These are phyloP conservation scores for Diaporthe batatas DNA, from an alignment of 2,329 filamentous ascomycete genomes.

Conservation along the genomic window DNA sequence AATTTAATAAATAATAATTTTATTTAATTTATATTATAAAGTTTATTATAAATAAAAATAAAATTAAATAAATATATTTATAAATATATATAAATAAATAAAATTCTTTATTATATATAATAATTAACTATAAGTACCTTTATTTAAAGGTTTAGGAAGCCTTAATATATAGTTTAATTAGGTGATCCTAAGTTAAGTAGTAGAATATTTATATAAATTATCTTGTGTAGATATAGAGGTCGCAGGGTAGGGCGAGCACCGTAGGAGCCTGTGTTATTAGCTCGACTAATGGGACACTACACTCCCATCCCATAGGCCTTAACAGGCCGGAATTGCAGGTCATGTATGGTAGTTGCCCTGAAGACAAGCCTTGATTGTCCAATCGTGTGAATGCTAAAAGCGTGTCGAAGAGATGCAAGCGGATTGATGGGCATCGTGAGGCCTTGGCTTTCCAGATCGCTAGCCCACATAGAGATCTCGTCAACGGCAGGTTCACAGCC, in stretches of 20 bases:
- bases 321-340: not conserved
- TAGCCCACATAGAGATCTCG: not conserved
- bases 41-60: too few species aligned
- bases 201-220: too few species aligned
- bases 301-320: not conserved
- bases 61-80: too few species aligned
- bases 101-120: too few species aligned
- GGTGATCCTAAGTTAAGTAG: too few species aligned
- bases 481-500: conserved; percentile 16
- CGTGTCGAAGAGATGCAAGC: conserved; percentile 2
- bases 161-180: too few species aligned
- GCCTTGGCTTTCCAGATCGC: conserved; percentile 10
- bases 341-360: not conserved
- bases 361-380: conserved; percentile 8
- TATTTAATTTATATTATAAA: too few species aligned
- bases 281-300: not conserved
- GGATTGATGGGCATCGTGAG: not conserved
- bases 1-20: too few species aligned
- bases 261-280: not conserved
- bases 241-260: not conserved
- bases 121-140: too few species aligned
- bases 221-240: not conserved
- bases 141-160: too few species aligned
- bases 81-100: too few species aligned
- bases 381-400: not conserved